These are phyloP conservation scores for Aspergillus caelatus DNA, from an alignment of 2,329 filamentous ascomycete genomes.

Conservation along the genomic window DNA sequence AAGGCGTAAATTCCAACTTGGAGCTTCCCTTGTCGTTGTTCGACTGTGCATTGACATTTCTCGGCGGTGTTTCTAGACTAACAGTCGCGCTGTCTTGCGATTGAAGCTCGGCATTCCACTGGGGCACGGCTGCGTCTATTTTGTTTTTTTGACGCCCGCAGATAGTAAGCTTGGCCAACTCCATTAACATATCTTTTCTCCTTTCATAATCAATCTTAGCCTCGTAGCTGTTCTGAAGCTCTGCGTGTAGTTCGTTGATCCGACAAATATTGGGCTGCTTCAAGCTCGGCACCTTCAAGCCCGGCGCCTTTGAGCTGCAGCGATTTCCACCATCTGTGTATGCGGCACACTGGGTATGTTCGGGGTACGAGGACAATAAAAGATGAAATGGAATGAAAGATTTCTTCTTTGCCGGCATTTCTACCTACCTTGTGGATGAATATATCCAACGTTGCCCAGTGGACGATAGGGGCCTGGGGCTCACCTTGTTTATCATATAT, in stretches of 20 bases:
- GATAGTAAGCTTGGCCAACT: neutral
- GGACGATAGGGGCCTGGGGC: conserved; percentile 1
- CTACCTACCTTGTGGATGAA: conserved; percentile 2
- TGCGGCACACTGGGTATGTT: neutral
- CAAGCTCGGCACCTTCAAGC: too few relatives aligned
- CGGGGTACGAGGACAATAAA: neutral
- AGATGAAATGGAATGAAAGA: neutral
- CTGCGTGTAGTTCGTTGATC: neutral
- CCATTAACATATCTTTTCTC: neutral
- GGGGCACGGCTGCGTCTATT: neutral
- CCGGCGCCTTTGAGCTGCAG: neutral
- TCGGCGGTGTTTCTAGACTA: neutral
- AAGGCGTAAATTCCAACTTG: neutral
- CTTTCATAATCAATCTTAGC: neutral
- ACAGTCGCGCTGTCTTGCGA: neutral
- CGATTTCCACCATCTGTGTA: neutral
- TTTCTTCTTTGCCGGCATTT: neutral
- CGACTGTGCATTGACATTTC: neutral
- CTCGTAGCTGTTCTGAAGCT: neutral
- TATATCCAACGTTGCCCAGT: neutral
- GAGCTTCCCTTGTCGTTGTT: neutral
- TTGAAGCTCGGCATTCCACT: neutral
- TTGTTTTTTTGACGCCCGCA: neutral
- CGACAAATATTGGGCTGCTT: neutral
- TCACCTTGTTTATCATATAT: conserved; percentile 5